phyloP scores from a whole-genome alignment of 768 basidiomycete genomes.

The Agaricus sinodeliciosus region DNA sequence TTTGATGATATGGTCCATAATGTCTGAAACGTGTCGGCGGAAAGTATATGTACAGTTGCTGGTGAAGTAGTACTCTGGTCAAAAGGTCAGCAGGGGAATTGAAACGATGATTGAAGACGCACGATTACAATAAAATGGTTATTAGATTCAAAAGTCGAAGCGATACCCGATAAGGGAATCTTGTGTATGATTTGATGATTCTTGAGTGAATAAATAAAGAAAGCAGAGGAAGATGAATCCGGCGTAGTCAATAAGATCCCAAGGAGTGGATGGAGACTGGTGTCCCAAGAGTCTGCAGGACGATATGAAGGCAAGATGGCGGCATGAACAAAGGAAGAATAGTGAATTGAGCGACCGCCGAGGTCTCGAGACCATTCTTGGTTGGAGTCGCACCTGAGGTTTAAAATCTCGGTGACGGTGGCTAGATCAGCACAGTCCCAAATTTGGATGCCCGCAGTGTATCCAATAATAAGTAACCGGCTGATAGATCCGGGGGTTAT shows the following conservation, averaged over 20 bases:
- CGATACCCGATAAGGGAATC: conserved; percentile 32
- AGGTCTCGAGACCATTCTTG: conserved; percentile 10
- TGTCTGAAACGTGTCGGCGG: conserved; percentile 43
- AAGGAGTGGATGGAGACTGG: conserved; percentile 7
- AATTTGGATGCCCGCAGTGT: conserved; percentile 44
- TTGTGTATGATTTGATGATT: conserved; percentile 45
- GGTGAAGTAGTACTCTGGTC: conserved; percentile 54
- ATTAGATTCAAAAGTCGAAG: conserved; percentile 39
- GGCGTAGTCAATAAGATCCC: conserved; percentile 12
- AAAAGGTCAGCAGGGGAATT: conserved; percentile 4
- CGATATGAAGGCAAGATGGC: conserved; percentile 29
- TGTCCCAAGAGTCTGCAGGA: conserved; percentile 1
- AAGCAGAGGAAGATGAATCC: conserved; percentile 10
- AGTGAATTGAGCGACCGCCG: neutral
- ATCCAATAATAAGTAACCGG: conserved; percentile 26
- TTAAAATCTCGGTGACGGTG: conserved; percentile 40
- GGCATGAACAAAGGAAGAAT: conserved; percentile 24
- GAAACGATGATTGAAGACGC: conserved; percentile 19
- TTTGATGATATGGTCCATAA: conserved; percentile 43
- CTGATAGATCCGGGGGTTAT: neutral
- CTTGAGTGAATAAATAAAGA: conserved; percentile 26
- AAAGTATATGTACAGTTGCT: conserved; percentile 48
- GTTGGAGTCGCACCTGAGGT: conserved; percentile 25
- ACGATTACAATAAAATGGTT: conserved; percentile 52
- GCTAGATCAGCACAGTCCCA: conserved; percentile 57